Evolutionary conservation across 1,139 yeast species (phyloP).

Genomic region (Yamadazyma buinensis): DNA sequence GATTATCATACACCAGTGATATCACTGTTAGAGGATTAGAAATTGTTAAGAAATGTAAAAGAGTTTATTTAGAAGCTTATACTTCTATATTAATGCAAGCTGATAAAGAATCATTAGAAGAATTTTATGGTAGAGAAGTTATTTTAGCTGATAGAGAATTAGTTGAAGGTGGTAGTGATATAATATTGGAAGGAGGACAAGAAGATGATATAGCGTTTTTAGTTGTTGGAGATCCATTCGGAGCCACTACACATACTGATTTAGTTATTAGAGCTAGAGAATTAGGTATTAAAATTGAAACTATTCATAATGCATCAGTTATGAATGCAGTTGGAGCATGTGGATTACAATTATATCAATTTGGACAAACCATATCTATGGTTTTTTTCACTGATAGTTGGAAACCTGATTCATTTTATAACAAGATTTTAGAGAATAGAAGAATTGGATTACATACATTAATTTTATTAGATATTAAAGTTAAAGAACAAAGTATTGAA

Average conservation of each 20-base stretch:
- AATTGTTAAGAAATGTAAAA: slow-evolving; percentile 72
- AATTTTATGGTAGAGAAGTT: slow-evolving; percentile 80
- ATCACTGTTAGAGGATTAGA: slow-evolving; percentile 94
- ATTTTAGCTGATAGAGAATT: slow-evolving; percentile 91
- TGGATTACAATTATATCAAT: slow-evolving; percentile 90
- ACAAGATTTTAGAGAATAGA: slow-evolving; percentile 85
- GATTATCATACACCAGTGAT: slow-evolving; percentile 83
- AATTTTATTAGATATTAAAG: slow-evolving; percentile 86
- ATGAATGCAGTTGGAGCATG: slow-evolving; percentile 99
- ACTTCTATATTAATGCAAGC: slow-evolving; percentile 96
- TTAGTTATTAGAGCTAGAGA: slow-evolving; percentile 87
- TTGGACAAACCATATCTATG: slow-evolving; percentile 94
- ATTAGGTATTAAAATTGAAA: slow-evolving; percentile 69
- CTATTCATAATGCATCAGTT: slow-evolving; percentile 92
- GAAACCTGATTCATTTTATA: slow-evolving; percentile 95
- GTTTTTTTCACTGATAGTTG: slow-evolving; percentile 93
- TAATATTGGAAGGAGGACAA: slow-evolving; percentile 72
- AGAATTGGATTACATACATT: slow-evolving; percentile 88
- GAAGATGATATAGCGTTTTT: slow-evolving; percentile 83
- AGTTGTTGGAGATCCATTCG: slow-evolving; percentile 97
- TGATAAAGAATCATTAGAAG: slow-evolving; percentile 60
- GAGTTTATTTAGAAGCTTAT: slow-evolving; percentile 92
- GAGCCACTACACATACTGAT: slow-evolving; percentile 98
- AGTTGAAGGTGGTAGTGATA: slow-evolving; percentile 86
- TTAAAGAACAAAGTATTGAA: slow-evolving; percentile 92